Evolutionary conservation across 192 early-diverging fungal species (phyloP), one percentile per base, ranked within the genome.

Genomic region (Entomortierella beljakovae): DNA sequence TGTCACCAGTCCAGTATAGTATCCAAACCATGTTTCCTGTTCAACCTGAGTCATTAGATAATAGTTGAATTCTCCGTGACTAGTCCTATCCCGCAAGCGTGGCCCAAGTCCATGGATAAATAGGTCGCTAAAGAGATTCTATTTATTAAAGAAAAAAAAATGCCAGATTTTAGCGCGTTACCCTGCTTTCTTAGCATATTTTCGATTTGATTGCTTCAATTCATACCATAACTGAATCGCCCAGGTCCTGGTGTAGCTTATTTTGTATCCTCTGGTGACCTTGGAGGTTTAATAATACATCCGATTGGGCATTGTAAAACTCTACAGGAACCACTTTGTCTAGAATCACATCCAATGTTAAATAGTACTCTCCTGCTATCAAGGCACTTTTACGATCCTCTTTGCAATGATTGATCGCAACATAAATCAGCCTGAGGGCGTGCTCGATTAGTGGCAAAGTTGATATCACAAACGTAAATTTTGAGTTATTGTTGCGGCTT

Each of bases 291-390:
- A 46, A 46, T 64, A 61, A 0, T 20, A 51, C 55, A 15, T 42
- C 28, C 1, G 65, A 62, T 2, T 48, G 46, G 3, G 51, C 0
- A 6, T 60, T 42, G 49, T 50, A 79, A 25, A 59, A 70, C 15
- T 79, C 75, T 40, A 32, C n/a, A 18, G 75, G 75, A 5, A 79
- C 67, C 4, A 52, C 16, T 15, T 28, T 22, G 6, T 70, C 67
- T 34, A 79, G 28, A 7, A 79, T 60, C 22, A 79, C 68, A 32
- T 79, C 75, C 40, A 79, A 16, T 3, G 68, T 79, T 38, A 79
- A 40, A 32, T 79, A 79, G 48, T 79, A 79, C 32, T 79, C 75
- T 4, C 75, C 75, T 26, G 53, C 67, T 29, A 79, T 54, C 56
- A 79, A 54, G 0, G 75, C 75, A 32, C 29, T 29, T 20, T 31